Evolutionary conservation across 805 yeast genomes (phyloP).

Genomic region (Gaillardinia entomophila): DNA sequence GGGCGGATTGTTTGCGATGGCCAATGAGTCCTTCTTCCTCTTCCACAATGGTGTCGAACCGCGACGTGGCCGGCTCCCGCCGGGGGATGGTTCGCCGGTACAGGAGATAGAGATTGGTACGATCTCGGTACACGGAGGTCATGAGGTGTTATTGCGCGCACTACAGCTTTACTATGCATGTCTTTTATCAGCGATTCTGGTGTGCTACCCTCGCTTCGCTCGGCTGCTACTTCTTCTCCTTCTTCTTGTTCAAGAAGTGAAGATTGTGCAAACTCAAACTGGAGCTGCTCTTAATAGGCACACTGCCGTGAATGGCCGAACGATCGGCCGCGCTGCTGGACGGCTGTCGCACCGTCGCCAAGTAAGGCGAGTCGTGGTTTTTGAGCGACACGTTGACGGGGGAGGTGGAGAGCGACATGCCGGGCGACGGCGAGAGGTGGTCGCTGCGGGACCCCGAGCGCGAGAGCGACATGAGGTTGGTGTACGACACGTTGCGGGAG

Average conservation of each 20-base stretch:
- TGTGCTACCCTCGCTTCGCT: no score
- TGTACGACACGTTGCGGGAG: slow-evolving; percentile 32
- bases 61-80: slow-evolving; percentile 12
- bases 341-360: slow-evolving; percentile 10
- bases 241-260: slow-evolving; percentile 29
- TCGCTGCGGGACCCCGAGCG: not conserved
- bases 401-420: slow-evolving; percentile 5
- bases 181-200: no score
- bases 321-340: slow-evolving; percentile 28
- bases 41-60: slow-evolving; percentile 38
- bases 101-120: slow-evolving; percentile 87
- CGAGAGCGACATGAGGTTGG: slow-evolving; percentile 14
- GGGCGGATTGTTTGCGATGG: slow-evolving; percentile 14
- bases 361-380: slow-evolving; percentile 3
- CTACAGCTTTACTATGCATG: slow-evolving; percentile 2
- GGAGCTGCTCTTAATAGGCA: slow-evolving; percentile 13
- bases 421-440: slow-evolving; percentile 1
- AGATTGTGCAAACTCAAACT: slow-evolving; percentile 15
- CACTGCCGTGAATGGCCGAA: slow-evolving; percentile 7
- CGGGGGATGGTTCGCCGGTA: slow-evolving; percentile 88
- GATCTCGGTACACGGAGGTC: slow-evolving; percentile 72
- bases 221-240: slow-evolving; percentile 8
- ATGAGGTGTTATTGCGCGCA: not conserved
- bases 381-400: slow-evolving; percentile 4
- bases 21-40: slow-evolving; percentile 59